Percentiles rank a stretch among this genome's conserved stretches.
Evolutionary conservation across 2,329 filamentous ascomycete species (phyloP).

Genomic region (Alternaria sp.): DNA sequence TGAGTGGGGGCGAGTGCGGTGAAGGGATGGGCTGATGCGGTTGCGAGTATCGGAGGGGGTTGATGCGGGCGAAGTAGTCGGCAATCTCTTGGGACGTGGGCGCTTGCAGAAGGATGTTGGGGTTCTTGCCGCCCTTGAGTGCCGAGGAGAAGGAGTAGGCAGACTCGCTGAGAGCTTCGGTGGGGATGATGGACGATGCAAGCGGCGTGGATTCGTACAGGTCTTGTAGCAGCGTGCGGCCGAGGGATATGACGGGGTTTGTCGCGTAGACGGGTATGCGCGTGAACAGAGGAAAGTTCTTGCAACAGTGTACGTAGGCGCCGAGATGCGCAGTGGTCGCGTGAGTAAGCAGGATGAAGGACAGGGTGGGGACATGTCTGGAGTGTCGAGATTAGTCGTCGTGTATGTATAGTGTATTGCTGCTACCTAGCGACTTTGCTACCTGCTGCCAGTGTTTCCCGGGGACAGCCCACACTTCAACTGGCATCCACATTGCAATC

Average conservation of each 20-base stretch:
- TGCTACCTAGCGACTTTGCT: conserved; percentile 15
- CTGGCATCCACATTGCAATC: conserved; percentile 12
- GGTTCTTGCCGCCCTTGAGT: conserved; percentile 56
- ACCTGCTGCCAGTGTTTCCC: not conserved
- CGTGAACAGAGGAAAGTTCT: conserved; percentile 89
- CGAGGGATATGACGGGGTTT: conserved; percentile 89
- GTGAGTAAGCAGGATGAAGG: conserved; percentile 92
- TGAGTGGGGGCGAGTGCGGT: conserved; percentile 85
- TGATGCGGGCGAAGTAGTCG: conserved; percentile 87
- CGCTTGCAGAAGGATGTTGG: conserved; percentile 68
- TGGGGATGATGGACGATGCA: conserved; percentile 84
- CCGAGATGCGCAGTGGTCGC: conserved; percentile 90
- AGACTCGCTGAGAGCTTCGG: conserved; percentile 74
- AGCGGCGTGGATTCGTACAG: conserved; percentile 88
- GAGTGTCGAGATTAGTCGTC: conserved; percentile 27
- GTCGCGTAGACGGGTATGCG: conserved; percentile 96
- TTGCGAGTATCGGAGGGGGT: conserved; percentile 95
- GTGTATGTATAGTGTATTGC: conserved; percentile 13
- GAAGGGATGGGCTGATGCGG: conserved; percentile 89
- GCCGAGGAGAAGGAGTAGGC: conserved; percentile 60
- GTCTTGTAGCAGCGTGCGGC: conserved; percentile 88
- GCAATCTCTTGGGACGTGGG: conserved; percentile 90
- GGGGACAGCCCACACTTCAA: not conserved
- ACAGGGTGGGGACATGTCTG: conserved; percentile 90
- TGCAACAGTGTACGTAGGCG: conserved; percentile 96